Conservation (phyloP, 2,329 filamentous ascomycete species). For the Claviceps pusilla region DNA sequence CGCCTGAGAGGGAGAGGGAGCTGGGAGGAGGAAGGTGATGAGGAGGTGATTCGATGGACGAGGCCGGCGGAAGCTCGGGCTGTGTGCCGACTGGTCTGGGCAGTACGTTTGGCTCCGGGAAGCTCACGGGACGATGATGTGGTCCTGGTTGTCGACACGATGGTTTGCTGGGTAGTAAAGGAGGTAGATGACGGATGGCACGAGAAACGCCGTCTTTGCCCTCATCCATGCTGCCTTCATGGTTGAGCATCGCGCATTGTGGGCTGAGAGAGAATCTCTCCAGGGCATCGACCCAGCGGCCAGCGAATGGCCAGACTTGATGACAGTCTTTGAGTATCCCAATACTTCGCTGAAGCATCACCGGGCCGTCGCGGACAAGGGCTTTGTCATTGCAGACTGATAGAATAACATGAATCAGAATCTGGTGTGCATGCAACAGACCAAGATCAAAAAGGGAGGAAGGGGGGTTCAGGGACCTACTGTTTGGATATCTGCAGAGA, state of each 20-base stretch:
- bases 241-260: slow-evolving; percentile 22
- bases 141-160: not conserved
- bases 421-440: not conserved
- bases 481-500: slow-evolving; percentile 33
- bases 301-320: slow-evolving; percentile 36
- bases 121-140: slow-evolving; percentile 3
- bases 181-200: slow-evolving; percentile 9
- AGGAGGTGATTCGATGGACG: slow-evolving; percentile 6
- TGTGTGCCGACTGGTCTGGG: slow-evolving; percentile 10
- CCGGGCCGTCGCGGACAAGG: slow-evolving; percentile 25
- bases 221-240: slow-evolving; percentile 36
- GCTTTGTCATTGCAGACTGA: slow-evolving; percentile 27
- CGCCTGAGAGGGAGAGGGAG: not conserved
- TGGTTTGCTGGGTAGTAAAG: slow-evolving; percentile 2
- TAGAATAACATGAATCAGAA: not conserved
- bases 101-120: slow-evolving; percentile 8
- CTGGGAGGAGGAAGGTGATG: slow-evolving; percentile 3
- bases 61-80: slow-evolving; percentile 9
- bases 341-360: slow-evolving; percentile 31
- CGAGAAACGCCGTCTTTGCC: slow-evolving; percentile 22
- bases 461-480: slow-evolving; percentile 18
- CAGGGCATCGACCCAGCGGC: slow-evolving; percentile 36
- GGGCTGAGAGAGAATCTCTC: slow-evolving; percentile 31
- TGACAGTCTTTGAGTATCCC: slow-evolving; percentile 32
- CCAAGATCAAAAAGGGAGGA: not conserved